phyloP scores from a whole-genome alignment of 1,284 basidiomycete species.

The Microbotryum violaceum region DNA sequence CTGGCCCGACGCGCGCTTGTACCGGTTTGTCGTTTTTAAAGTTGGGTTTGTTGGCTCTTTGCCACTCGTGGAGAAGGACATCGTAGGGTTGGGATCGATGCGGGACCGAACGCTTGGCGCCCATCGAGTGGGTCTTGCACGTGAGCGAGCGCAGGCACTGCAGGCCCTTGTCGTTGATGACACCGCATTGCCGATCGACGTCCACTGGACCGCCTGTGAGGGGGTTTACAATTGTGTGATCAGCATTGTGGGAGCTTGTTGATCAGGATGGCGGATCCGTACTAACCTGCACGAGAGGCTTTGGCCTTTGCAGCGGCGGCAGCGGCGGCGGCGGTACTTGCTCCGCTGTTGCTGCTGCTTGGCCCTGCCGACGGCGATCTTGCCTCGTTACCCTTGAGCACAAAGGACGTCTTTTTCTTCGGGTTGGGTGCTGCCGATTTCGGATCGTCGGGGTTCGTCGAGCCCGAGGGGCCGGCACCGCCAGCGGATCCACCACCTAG shows the following conservation, averaged over 20 bases:
- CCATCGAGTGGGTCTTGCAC: conserved; percentile 97
- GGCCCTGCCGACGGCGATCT: no score
- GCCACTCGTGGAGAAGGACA: conserved; percentile 83
- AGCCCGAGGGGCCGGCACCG: no score
- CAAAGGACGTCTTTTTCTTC: not conserved
- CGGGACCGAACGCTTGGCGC: conserved; percentile 83
- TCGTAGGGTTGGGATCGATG: conserved; percentile 82
- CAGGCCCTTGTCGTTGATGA: conserved; percentile 89
- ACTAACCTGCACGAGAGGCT: conserved; percentile 35
- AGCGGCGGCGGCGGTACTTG: not conserved
- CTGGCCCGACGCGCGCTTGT: conserved; percentile 3
- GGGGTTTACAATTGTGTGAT: not conserved
- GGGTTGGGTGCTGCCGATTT: conserved; percentile 46
- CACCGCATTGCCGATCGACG: conserved; percentile 89
- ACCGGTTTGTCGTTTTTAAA: conserved; percentile 52
- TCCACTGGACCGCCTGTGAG: conserved; percentile 59
- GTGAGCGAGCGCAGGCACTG: conserved; percentile 95
- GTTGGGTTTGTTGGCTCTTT: conserved; percentile 82
- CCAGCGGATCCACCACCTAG: conserved; percentile 5
- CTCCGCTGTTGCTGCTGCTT: no score
- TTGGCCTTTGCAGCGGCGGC: conserved; percentile 44
- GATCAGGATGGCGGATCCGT: not conserved
- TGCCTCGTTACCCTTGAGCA: not conserved
- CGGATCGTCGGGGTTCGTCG: conserved; percentile 19
- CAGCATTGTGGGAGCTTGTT: conserved; percentile 1